Percentiles rank a stretch among this genome's conserved stretches.
phyloP scores from a whole-genome alignment of 345 rosid genomes.

The Syzygium aqueum region DNA sequence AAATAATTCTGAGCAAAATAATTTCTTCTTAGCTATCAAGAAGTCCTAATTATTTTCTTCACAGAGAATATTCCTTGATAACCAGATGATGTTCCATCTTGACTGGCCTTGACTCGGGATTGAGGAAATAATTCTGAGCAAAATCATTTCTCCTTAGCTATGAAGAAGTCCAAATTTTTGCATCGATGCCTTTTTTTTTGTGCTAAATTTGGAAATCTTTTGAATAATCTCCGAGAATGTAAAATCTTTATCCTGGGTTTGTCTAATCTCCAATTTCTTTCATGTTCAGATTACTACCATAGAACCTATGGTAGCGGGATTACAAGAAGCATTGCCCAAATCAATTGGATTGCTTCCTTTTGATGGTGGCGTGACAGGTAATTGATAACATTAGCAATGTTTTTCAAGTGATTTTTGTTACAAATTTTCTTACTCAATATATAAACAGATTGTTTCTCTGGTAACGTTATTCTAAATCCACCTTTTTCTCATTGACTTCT shows the following conservation, averaged over 20 bases:
- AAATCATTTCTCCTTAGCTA: not conserved
- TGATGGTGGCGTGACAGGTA: constrained; percentile 94
- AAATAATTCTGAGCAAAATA: not conserved
- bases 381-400: not conserved
- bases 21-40: not conserved
- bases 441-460: not conserved
- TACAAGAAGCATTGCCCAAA: constrained; percentile 91
- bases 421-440: not conserved
- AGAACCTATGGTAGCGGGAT: constrained; percentile 81
- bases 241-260: not conserved
- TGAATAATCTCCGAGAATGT: not conserved
- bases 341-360: constrained; percentile 94
- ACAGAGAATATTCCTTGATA: not conserved
- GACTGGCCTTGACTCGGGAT: not conserved
- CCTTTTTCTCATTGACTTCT: not conserved
- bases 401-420: not conserved
- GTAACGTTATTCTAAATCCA: not conserved
- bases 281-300: constrained; percentile 57
- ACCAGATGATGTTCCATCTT: not conserved
- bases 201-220: not conserved
- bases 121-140: not conserved
- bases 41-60: not conserved
- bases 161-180: not conserved
- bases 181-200: not conserved
- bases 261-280: constrained; percentile 5